Percentiles rank a stretch among this genome's conserved stretches.
These are phyloP conservation scores for Zygosaccharomyces pseudobailii DNA, from an alignment of 1,139 yeast genomes.

Conservation along the genomic window DNA sequence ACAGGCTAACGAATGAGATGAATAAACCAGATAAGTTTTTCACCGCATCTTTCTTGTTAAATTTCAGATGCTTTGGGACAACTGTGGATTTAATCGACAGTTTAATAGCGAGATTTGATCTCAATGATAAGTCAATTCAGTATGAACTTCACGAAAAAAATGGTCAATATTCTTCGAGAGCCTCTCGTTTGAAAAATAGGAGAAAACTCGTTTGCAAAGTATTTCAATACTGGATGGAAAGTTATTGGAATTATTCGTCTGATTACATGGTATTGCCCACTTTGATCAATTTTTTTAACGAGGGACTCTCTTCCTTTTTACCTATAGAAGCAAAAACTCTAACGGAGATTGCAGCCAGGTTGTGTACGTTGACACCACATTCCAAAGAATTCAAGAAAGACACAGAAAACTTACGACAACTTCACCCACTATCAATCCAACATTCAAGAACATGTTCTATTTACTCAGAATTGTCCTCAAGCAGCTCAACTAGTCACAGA, in stretches of 20 bases:
- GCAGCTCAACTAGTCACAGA: slow-evolving; percentile 26
- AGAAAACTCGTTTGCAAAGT: slow-evolving; percentile 62
- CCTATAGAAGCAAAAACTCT: slow-evolving; percentile 62
- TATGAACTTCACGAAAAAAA: slow-evolving; percentile 34
- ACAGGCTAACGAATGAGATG: slow-evolving; percentile 64
- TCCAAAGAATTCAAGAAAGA: slow-evolving; percentile 14
- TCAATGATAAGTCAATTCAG: slow-evolving; percentile 37
- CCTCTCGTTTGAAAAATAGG: slow-evolving; percentile 55
- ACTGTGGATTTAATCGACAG: slow-evolving; percentile 68
- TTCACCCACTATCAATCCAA: slow-evolving; percentile 43
- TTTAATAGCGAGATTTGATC: slow-evolving; percentile 62
- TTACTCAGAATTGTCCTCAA: slow-evolving; percentile 30
- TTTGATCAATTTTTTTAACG: slow-evolving; percentile 71
- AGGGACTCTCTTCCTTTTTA: slow-evolving; percentile 51
- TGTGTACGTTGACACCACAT: slow-evolving; percentile 35
- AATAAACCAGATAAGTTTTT: slow-evolving; percentile 63
- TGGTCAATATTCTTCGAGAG: slow-evolving; percentile 43
- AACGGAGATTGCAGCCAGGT: slow-evolving; percentile 56
- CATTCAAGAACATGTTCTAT: slow-evolving; percentile 25
- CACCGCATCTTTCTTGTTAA: slow-evolving; percentile 71
- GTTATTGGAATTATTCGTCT: slow-evolving; percentile 68
- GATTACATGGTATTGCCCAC: slow-evolving; percentile 65
- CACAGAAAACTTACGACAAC: slow-evolving; percentile 30
- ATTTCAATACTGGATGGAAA: slow-evolving; percentile 80
- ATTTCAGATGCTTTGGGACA: slow-evolving; percentile 70